A percentile compares a stretch with the other conserved stretches of the same genome.
Evolutionary conservation across 2,329 filamentous ascomycete genomes (phyloP).

Genomic region (Pseudogymnoascus sp.): DNA sequence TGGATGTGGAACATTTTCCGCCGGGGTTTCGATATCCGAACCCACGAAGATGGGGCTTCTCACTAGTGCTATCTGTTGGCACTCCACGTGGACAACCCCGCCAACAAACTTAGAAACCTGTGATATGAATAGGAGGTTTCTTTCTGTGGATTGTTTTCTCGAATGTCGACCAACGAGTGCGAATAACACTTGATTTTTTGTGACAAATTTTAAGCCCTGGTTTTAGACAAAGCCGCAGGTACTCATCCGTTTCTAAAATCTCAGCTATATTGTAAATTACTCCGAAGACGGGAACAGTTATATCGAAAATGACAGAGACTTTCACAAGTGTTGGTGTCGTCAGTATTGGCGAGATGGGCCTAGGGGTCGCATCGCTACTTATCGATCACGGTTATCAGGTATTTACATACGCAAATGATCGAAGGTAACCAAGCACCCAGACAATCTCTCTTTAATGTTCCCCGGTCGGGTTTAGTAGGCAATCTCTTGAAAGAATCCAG

Average conservation of each 20-base stretch:
- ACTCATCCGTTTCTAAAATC: background rate
- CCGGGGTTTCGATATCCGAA: background rate
- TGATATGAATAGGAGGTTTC: background rate
- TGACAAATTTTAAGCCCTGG: background rate
- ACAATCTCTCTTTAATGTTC: background rate
- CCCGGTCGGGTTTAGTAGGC: background rate
- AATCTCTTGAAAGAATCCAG: background rate
- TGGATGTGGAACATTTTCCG: background rate
- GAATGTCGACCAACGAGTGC: background rate
- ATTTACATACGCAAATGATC: constrained; percentile 47
- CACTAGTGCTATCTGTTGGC: background rate
- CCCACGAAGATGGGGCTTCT: background rate
- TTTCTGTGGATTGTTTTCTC: background rate
- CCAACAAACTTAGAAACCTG: background rate
- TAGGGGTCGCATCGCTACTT: constrained; percentile 51
- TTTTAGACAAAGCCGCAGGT: background rate
- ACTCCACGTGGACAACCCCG: background rate
- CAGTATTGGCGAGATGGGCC: constrained; percentile 59
- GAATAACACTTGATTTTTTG: background rate
- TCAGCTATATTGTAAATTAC: background rate
- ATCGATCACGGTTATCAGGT: constrained; percentile 48
- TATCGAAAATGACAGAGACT: background rate
- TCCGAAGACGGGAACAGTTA: background rate
- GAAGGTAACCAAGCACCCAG: constrained; percentile 36
- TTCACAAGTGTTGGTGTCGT: constrained; percentile 42